Conservation (phyloP, 805 yeast genomes). For the Kodamaea restingae region DNA sequence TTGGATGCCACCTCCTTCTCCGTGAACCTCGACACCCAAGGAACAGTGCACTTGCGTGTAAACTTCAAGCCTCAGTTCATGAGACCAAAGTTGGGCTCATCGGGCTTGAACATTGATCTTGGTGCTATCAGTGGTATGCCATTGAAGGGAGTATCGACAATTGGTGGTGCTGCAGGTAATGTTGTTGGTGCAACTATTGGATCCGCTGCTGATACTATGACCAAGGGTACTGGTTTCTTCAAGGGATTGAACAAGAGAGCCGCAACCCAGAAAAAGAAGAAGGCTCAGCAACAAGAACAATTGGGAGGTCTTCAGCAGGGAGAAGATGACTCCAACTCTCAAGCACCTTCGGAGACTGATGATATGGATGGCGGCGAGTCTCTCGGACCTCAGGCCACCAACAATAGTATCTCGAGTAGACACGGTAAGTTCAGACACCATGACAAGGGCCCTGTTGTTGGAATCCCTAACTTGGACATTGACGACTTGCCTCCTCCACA, state of each 20-base stretch:
- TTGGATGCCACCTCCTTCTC: conserved; percentile 42
- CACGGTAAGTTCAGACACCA: conserved; percentile 10
- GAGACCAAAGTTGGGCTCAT: conserved; percentile 52
- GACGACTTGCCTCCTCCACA: conserved; percentile 38
- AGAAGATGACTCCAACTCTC: conserved; percentile 9
- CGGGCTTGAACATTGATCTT: conserved; percentile 38
- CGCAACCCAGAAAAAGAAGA: conserved; percentile 12
- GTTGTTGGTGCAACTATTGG: conserved; percentile 47
- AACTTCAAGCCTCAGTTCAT: conserved; percentile 62
- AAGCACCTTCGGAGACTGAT: conserved; percentile 10
- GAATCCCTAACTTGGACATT: conserved; percentile 30
- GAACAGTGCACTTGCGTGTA: conserved; percentile 51
- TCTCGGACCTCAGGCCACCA: conserved; percentile 3
- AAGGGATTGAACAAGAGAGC: conserved; percentile 28
- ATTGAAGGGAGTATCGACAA: conserved; percentile 13
- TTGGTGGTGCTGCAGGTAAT: conserved; percentile 38
- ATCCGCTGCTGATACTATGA: conserved; percentile 43
- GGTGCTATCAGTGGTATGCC: conserved; percentile 29
- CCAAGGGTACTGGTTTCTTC: conserved; percentile 44
- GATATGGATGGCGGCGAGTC: conserved; percentile 12
- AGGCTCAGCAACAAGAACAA: conserved; percentile 12
- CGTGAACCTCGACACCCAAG: conserved; percentile 59
- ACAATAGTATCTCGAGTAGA: conserved; percentile 6
- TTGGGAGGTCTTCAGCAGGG: conserved; percentile 6
- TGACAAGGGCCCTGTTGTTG: conserved; percentile 9